Evolutionary conservation across 805 yeast species (phyloP).

Genomic region (Cyberlindnera euphorbiae): DNA sequence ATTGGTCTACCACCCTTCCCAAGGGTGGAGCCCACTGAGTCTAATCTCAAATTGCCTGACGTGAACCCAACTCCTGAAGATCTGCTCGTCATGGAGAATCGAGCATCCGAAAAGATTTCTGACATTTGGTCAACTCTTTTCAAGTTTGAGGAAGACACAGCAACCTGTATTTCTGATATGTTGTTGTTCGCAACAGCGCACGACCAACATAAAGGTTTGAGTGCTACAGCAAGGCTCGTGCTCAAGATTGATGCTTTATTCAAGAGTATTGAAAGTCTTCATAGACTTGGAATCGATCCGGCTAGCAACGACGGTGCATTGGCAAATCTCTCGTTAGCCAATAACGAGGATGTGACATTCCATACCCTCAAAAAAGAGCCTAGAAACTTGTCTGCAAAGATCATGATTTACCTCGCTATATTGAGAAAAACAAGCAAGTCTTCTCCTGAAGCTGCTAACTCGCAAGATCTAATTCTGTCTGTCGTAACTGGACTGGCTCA

Average conservation of each 20-base stretch:
- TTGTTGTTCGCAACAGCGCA: conserved; percentile 75
- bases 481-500: conserved; percentile 91
- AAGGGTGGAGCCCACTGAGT: conserved; percentile 23
- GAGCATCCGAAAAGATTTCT: conserved; percentile 53
- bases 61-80: conserved; percentile 40
- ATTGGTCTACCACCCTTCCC: conserved; percentile 41
- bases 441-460: conserved; percentile 31
- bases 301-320: conserved; percentile 8
- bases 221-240: conserved; percentile 67
- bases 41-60: conserved; percentile 24
- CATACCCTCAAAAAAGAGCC: conserved; percentile 40
- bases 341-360: conserved; percentile 11
- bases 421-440: conserved; percentile 55
- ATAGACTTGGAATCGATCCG: conserved; percentile 23
- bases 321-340: conserved; percentile 6
- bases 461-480: conserved; percentile 62
- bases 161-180: conserved; percentile 88
- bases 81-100: conserved; percentile 53
- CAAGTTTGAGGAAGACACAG: conserved; percentile 86
- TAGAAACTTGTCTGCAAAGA: conserved; percentile 78
- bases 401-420: conserved; percentile 83
- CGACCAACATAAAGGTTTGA: conserved; percentile 61
- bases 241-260: conserved; percentile 73
- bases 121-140: conserved; percentile 85
- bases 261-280: conserved; percentile 59